Conservation (phyloP, 768 basidiomycete species). For the Nevesoporus exiguus region DNA sequence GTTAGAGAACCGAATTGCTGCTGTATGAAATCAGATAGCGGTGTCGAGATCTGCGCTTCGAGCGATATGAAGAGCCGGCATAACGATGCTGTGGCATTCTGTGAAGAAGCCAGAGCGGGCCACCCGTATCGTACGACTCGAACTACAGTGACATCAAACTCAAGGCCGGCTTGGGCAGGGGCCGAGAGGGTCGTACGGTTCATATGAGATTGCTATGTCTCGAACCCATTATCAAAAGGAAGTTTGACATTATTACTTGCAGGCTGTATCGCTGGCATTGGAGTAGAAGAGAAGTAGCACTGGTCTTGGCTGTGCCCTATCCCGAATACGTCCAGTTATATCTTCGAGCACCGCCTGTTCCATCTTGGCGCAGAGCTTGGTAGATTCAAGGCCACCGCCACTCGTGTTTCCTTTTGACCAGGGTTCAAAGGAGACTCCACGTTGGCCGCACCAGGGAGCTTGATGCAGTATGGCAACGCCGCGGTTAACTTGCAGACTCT, state of each 20-base stretch:
- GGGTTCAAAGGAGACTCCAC: constrained; percentile 1
- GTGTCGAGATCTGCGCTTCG: constrained; percentile 8
- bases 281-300: constrained; percentile 21
- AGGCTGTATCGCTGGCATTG: constrained; percentile 10
- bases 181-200: neutral
- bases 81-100: constrained; percentile 15
- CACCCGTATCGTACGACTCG: constrained; percentile 16
- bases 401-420: too few species aligned
- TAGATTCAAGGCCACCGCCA: neutral
- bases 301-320: constrained; percentile 14
- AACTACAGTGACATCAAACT: neutral
- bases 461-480: constrained; percentile 2
- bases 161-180: neutral
- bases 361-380: neutral
- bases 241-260: constrained; percentile 7
- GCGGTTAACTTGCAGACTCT: constrained; percentile 1
- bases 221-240: constrained; percentile 5
- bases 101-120: neutral
- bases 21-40: constrained; percentile 1
- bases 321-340: neutral
- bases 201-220: constrained; percentile 10
- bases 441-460: neutral
- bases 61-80: neutral
- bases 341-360: constrained; percentile 18
- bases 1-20: neutral